Evolutionary conservation across 148 eudicot species (phyloP), one percentile per base, ranked within the genome.

Genomic region (Camellia japonica): DNA sequence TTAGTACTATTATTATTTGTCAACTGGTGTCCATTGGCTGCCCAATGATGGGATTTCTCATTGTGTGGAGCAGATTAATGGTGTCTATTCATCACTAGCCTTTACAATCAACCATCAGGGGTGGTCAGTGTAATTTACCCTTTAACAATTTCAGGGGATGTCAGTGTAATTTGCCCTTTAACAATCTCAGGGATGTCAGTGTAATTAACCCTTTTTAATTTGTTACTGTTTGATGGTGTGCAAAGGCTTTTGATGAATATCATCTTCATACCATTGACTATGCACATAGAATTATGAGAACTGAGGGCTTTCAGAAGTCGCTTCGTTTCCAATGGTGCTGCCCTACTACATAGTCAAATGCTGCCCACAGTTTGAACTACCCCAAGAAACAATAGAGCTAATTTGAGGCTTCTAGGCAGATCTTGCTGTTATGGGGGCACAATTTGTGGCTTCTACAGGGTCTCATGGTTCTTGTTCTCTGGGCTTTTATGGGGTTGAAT

Each of bases 301-400:
- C 77, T 74, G 65, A 56, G 68, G 77, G 77, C 47, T 56, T 73
- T 71, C 59, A 51, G 20, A 41, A 18, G 14, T 71, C 75, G 5
- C 59, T 71, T 51, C 20, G 56, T 66, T 66, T 66, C 43, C 41
- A 41, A 42, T 42, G 47, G 71, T 69, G 14, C 7, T 51, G 6
- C 42, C 54, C 19, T 4, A 38, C n/a, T 14, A 41, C 7, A 7
- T 44, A 46, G 54, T 15, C 55, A 47, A 46, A 47, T 46, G 73
- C 44, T 38, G 18, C 15, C 71, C 47, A 67, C 47, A 67, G 9
- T 43, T 67, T 38, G 16, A 13, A 30, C 69, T 11, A 66, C 6
- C 18, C 69, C 71, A 67, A 30, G 38, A 30, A 14, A 42, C 42
- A 41, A 11, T 66, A 38, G 70, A 41, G 0, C 18, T 44, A 38